These are phyloP conservation scores for Boletus rubroflammeus DNA, from an alignment of 768 basidiomycete species.

Conservation along the genomic window DNA sequence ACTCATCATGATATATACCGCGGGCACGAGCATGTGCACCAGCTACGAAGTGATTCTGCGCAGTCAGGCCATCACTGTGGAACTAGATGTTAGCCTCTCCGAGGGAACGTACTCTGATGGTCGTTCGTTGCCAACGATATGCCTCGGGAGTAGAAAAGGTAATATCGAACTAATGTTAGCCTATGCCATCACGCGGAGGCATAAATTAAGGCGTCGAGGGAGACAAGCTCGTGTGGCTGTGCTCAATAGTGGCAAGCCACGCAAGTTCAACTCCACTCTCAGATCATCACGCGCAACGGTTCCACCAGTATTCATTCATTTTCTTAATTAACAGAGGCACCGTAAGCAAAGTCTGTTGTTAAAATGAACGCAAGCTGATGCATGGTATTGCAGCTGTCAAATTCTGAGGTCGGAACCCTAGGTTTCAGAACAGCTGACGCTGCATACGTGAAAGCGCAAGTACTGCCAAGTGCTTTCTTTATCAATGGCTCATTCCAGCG, in stretches of 20 bases:
- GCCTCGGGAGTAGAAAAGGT: no score
- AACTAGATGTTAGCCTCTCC: not conserved
- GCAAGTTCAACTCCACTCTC: not conserved
- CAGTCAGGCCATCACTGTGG: no score
- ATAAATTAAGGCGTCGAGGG: no score
- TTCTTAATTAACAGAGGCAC: not conserved
- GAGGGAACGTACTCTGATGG: not conserved
- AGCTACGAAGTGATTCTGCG: not conserved
- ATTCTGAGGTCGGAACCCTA: constrained; percentile 1
- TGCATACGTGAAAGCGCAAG: not conserved
- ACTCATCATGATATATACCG: not conserved
- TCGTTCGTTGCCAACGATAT: no score
- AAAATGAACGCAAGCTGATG: constrained; percentile 6
- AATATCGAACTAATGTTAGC: no score
- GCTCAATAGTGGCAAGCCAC: not conserved
- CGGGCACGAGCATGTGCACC: not conserved
- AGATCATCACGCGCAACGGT: not conserved
- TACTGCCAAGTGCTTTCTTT: not conserved
- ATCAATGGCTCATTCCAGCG: constrained; percentile 1
- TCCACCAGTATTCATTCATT: not conserved
- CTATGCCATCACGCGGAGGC: no score
- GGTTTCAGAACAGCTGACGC: not conserved
- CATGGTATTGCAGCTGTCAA: constrained; percentile 6
- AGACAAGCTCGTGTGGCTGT: constrained; percentile 3
- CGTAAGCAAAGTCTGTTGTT: not conserved